phyloP scores from a whole-genome alignment of 768 basidiomycete species.

The Daedaleopsis sinensis region DNA sequence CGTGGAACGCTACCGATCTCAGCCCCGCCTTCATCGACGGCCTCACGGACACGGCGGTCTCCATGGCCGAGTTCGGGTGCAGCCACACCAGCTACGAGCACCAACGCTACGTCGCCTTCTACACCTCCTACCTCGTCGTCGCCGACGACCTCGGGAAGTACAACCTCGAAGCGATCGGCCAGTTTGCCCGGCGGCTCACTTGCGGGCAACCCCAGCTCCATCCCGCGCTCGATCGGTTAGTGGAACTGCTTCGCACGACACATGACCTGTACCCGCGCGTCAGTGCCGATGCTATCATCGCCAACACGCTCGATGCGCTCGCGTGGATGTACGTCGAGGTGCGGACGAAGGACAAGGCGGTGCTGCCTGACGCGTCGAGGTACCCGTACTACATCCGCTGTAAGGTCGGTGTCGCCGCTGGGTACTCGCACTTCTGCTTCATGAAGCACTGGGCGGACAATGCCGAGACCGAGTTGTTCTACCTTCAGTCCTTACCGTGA shows the following conservation, averaged over 20 bases:
- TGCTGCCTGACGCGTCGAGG: slow-evolving; percentile 24
- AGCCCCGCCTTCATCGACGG: neutral
- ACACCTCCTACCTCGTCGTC: slow-evolving; percentile 39
- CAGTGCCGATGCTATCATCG: slow-evolving; percentile 27
- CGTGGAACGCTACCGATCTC: slow-evolving; percentile 4
- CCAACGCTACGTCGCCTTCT: slow-evolving; percentile 41
- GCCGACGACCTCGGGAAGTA: slow-evolving; percentile 38
- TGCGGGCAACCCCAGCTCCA: slow-evolving; percentile 32
- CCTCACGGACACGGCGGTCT: slow-evolving; percentile 1
- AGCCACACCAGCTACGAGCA: slow-evolving; percentile 24
- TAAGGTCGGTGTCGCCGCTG: slow-evolving; percentile 37
- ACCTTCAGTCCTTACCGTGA: slow-evolving; percentile 42
- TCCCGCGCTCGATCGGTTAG: slow-evolving; percentile 37
- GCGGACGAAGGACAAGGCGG: slow-evolving; percentile 32
- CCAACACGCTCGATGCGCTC: slow-evolving; percentile 39
- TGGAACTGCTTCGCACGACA: slow-evolving; percentile 34
- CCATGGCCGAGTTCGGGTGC: slow-evolving; percentile 16
- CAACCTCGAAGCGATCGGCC: slow-evolving; percentile 31
- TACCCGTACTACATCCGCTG: slow-evolving; percentile 31
- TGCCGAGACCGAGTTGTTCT: slow-evolving; percentile 18
- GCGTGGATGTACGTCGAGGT: slow-evolving; percentile 37
- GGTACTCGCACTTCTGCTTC: slow-evolving; percentile 36
- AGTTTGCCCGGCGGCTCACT: slow-evolving; percentile 40
- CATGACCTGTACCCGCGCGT: slow-evolving; percentile 25
- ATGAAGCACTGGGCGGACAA: slow-evolving; percentile 27